Base-by-base conservation (phyloP, 2,329 filamentous ascomycete species). In the Westerdykella aurantiaca region DNA sequence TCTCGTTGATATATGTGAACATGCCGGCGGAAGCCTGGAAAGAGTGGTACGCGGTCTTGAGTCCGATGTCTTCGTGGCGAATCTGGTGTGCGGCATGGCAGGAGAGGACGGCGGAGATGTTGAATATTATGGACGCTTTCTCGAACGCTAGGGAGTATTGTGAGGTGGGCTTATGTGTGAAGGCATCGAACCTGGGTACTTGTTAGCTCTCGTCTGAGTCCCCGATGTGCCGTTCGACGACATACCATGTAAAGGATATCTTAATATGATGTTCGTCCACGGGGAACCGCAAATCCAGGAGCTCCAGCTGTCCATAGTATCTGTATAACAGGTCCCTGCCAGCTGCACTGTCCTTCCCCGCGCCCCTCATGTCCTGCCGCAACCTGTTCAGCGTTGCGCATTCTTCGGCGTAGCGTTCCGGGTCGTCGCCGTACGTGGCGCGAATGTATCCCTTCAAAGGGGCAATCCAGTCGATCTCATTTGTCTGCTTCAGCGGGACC, bases 1-100 rank as follows among this genome's bases (percentile, higher is more conserved):
- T 98, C 71, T 98, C 93, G 69, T 98, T 98, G 73, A 98, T 98
- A 62, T 98, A 98, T 42, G 91, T 97, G 69, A 97, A 98, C 93
- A 98, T 98, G 72, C 93, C 93, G 9, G 93, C 93, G 6, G 91
- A 90, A 34, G 93, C 93, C 69, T 98, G 93, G 72, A 97, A 97
- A 16, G 90, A 96, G 69, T 98, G 91, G 66, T 97, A 98, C 14
- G 93, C 88, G 12, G 89, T 91, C 72, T 98, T 98, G 64, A 97
- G 79, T 29, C 91, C 91, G 5, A 86, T 79, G 62, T 98, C 93
- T 64, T 97, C 90, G 51, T 86, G 86, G 39, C 93, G 83, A 56
- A 93, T 90, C 70, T 98, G 94, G 62, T 87, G 80, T 35, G 91
- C 89, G 48, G 91, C 93, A 76, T 98, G 88, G 62, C 91, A 96